Conservation (phyloP, 306 rosid genomes). For the Fragaria vesca region DNA sequence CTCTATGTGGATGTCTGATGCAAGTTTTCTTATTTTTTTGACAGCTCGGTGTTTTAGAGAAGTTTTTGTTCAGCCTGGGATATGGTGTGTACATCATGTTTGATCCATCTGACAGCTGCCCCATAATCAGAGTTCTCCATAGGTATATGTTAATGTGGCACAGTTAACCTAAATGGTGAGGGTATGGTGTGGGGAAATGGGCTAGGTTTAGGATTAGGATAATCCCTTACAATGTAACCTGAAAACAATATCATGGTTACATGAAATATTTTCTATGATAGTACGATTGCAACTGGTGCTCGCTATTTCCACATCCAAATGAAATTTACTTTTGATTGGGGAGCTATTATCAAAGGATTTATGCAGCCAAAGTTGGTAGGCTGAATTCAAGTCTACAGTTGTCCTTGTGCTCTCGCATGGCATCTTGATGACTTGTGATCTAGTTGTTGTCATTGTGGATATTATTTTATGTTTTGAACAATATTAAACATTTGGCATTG, state of each 20-base stretch:
- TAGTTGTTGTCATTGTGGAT: not conserved
- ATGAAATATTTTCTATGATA: not conserved
- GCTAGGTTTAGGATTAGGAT: not conserved
- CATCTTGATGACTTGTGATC: not conserved
- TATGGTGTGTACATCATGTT: not conserved
- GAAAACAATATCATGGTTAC: not conserved
- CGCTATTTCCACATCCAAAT: not conserved
- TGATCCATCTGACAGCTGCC: conserved; percentile 15
- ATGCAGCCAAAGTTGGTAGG: not conserved
- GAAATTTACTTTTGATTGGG: not conserved
- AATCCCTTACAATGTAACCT: not conserved
- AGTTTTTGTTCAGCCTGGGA: conserved; percentile 9
- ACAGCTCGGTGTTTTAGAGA: not conserved
- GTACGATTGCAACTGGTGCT: not conserved
- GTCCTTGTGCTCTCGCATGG: not conserved
- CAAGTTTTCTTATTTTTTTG: not conserved
- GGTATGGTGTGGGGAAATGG: not conserved
- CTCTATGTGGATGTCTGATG: not conserved
- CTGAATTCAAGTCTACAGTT: not conserved
- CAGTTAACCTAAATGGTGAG: not conserved
- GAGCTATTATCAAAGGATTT: not conserved
- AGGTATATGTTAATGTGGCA: not conserved
- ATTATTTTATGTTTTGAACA: not conserved
- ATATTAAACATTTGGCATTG: not conserved
- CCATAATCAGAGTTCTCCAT: not conserved